Conservation (phyloP, 768 basidiomycete species). For the Pleurotus citrinopileatus region DNA sequence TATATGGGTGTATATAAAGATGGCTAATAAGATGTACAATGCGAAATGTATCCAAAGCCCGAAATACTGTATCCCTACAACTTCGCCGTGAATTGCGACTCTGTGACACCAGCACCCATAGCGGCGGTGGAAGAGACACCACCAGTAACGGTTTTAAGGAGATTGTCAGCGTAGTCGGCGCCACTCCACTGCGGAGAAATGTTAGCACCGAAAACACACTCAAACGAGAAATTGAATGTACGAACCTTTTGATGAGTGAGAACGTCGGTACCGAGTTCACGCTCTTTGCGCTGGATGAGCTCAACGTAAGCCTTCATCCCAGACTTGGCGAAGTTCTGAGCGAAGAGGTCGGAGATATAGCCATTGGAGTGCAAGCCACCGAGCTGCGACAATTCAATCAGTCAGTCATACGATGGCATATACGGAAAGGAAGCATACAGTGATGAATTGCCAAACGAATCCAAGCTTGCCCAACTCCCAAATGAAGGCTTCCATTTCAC, state of each 20-base stretch:
- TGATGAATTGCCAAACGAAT: constrained; percentile 99
- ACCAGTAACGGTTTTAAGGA: constrained; percentile 96
- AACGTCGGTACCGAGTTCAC: constrained; percentile 93
- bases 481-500: constrained; percentile 85
- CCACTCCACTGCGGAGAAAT: constrained; percentile 75
- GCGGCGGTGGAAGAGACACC: constrained; percentile 97
- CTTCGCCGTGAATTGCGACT: constrained; percentile 71
- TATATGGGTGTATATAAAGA: no score
- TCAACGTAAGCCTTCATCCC: constrained; percentile 99
- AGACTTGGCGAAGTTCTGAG: constrained; percentile 82
- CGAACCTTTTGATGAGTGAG: constrained; percentile 94
- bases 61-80: constrained; percentile 28
- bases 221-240: not conserved
- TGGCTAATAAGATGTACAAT: no score
- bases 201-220: constrained; percentile 15
- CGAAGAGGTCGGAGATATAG: constrained; percentile 94
- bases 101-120: constrained; percentile 97
- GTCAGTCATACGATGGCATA: constrained; percentile 2
- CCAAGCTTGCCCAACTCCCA: constrained; percentile 95
- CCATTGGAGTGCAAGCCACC: constrained; percentile 97
- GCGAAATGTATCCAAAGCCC: not conserved
- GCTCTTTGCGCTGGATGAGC: constrained; percentile 87
- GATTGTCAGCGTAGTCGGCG: constrained; percentile 86
- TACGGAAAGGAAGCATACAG: constrained; percentile 49
- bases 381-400: constrained; percentile 49